These are phyloP conservation scores for Paraphaeosphaeria minitans DNA, from an alignment of 2,329 filamentous ascomycete genomes.

Conservation along the genomic window DNA sequence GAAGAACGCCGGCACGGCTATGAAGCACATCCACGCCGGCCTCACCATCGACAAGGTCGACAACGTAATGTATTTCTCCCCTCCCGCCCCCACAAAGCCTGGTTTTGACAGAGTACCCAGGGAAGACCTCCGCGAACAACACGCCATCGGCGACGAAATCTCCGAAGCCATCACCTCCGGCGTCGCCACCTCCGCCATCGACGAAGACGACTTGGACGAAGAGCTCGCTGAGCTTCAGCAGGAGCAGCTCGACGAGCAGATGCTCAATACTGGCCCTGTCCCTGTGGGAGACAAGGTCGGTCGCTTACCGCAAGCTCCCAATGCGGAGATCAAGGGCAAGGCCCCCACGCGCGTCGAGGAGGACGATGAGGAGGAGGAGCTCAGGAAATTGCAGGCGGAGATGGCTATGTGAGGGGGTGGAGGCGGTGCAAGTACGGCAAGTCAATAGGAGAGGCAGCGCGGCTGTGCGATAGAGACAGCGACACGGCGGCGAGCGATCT, in stretches of 20 bases:
- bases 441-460: too few relatives aligned
- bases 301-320: conserved; percentile 75
- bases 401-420: conserved; percentile 86
- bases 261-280: conserved; percentile 85
- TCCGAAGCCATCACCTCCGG: conserved; percentile 78
- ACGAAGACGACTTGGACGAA: conserved; percentile 84
- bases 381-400: conserved; percentile 90
- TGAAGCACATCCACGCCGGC: conserved; percentile 90
- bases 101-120: conserved; percentile 52
- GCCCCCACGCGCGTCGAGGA: conserved; percentile 59
- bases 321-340: conserved; percentile 59
- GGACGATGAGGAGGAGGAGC: conserved; percentile 94
- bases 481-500: neutral
- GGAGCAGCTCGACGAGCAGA: conserved; percentile 89
- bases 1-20: conserved; percentile 86
- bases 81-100: too few relatives aligned
- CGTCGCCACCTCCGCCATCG: conserved; percentile 71
- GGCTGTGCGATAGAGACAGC: neutral
- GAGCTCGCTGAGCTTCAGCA: conserved; percentile 89
- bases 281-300: conserved; percentile 80
- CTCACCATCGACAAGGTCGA: conserved; percentile 95
- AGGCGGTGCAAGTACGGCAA: too few relatives aligned
- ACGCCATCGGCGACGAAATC: conserved; percentile 92
- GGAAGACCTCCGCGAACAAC: conserved; percentile 90
- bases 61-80: conserved; percentile 79